A percentile compares a stretch with the other conserved stretches of the same genome.
These are phyloP conservation scores for Rhizoclosmatium sp. DNA, from an alignment of 192 early-diverging fungal species.

Conservation along the genomic window DNA sequence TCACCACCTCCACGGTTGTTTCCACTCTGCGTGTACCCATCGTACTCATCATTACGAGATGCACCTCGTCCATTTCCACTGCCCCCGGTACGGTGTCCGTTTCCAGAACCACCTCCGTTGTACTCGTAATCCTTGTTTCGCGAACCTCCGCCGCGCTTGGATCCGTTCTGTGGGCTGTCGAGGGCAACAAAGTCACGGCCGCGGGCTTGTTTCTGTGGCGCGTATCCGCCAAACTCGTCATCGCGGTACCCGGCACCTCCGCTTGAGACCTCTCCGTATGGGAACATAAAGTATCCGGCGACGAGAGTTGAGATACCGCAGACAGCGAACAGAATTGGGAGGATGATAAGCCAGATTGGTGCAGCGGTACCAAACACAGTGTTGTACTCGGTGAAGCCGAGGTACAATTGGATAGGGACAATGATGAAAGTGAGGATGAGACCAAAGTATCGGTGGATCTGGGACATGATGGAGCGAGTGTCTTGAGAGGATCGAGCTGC, in stretches of 20 bases:
- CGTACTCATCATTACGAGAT: neutral
- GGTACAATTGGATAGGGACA: slow-evolving; percentile 24
- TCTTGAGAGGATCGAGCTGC: neutral
- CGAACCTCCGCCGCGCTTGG: neutral
- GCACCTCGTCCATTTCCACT: slow-evolving; percentile 8
- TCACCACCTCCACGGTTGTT: neutral
- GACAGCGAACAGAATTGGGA: neutral
- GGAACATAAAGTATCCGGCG: slow-evolving; percentile 13
- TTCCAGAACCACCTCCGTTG: neutral
- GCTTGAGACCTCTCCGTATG: slow-evolving; percentile 1
- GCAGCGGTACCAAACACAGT: neutral
- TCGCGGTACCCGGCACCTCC: neutral
- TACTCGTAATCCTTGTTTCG: neutral
- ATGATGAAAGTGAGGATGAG: neutral
- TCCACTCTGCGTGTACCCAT: neutral
- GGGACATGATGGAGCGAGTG: neutral
- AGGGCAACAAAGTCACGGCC: slow-evolving; percentile 12
- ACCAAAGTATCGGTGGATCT: slow-evolving; percentile 34
- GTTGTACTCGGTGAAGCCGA: slow-evolving; percentile 20
- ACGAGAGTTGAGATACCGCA: neutral
- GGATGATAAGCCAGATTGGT: slow-evolving; percentile 14
- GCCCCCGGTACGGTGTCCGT: neutral
- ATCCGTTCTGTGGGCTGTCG: neutral
- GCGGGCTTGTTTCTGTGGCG: neutral
- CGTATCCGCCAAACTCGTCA: too few relatives aligned